These are phyloP conservation scores for Aspergillus sp. DNA, from an alignment of 2,329 filamentous ascomycete species.

Conservation along the genomic window DNA sequence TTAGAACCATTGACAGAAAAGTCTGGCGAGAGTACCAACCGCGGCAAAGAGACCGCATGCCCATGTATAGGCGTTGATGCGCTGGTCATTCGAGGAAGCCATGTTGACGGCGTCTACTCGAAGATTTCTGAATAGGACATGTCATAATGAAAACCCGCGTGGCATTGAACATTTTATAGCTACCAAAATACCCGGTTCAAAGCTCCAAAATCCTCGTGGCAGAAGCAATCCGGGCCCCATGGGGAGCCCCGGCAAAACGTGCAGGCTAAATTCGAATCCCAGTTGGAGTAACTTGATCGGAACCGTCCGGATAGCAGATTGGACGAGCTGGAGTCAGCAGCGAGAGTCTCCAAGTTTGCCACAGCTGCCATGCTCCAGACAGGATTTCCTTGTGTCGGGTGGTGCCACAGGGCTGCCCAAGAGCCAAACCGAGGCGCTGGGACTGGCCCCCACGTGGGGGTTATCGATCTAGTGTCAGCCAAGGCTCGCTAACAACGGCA, in stretches of 20 bases:
- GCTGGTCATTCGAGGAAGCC: neutral
- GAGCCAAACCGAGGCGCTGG: neutral
- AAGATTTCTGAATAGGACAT: neutral
- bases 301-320: neutral
- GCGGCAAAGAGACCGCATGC: conserved; percentile 15
- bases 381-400: neutral
- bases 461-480: neutral
- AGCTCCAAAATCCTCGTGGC: neutral
- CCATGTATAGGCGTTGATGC: conserved; percentile 14
- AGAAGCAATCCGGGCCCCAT: neutral
- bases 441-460: conserved; percentile 6
- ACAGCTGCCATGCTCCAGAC: neutral
- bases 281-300: neutral
- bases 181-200: neutral
- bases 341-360: neutral
- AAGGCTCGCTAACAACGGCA: neutral
- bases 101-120: neutral
- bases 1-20: neutral
- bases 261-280: neutral
- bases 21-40: neutral
- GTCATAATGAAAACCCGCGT: neutral
- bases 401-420: neutral
- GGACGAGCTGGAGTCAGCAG: neutral
- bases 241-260: neutral
- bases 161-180: neutral